phyloP scores from a whole-genome alignment of 2,329 filamentous ascomycete species.

The Colletotrichum orbiculare region DNA sequence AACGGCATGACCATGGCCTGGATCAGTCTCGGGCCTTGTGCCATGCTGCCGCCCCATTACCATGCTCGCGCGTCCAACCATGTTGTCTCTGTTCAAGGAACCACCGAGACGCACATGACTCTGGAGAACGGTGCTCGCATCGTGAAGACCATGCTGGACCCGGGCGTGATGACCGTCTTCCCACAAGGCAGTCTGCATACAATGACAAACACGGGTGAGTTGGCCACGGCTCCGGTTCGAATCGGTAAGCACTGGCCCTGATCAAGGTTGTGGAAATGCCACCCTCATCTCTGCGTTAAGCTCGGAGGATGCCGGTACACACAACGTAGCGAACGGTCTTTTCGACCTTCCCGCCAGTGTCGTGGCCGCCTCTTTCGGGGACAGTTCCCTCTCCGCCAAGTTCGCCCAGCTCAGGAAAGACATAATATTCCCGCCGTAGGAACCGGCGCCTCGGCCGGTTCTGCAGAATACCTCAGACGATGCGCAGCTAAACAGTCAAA shows the following conservation, averaged over 20 bases:
- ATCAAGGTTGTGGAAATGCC: constrained; percentile 57
- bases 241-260: constrained; percentile 1
- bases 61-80: constrained; percentile 62
- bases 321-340: constrained; percentile 57
- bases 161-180: constrained; percentile 62
- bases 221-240: neutral
- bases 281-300: constrained; percentile 61
- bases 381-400: constrained; percentile 39
- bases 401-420: constrained; percentile 32
- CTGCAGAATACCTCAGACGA: constrained; percentile 32
- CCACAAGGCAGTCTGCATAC: constrained; percentile 58
- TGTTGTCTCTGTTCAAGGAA: constrained; percentile 59
- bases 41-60: constrained; percentile 61
- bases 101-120: constrained; percentile 62
- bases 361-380: constrained; percentile 55
- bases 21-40: constrained; percentile 60
- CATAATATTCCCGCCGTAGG: constrained; percentile 39
- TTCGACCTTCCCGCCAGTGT: constrained; percentile 54
- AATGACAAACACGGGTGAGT: constrained; percentile 61
- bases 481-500: constrained; percentile 24
- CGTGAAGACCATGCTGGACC: constrained; percentile 52
- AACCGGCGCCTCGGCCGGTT: constrained; percentile 36
- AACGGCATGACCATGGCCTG: constrained; percentile 60
- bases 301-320: constrained; percentile 60
- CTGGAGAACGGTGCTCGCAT: constrained; percentile 60